phyloP scores from a whole-genome alignment of 2,329 filamentous ascomycete species.

The Ophiostoma sp. region DNA sequence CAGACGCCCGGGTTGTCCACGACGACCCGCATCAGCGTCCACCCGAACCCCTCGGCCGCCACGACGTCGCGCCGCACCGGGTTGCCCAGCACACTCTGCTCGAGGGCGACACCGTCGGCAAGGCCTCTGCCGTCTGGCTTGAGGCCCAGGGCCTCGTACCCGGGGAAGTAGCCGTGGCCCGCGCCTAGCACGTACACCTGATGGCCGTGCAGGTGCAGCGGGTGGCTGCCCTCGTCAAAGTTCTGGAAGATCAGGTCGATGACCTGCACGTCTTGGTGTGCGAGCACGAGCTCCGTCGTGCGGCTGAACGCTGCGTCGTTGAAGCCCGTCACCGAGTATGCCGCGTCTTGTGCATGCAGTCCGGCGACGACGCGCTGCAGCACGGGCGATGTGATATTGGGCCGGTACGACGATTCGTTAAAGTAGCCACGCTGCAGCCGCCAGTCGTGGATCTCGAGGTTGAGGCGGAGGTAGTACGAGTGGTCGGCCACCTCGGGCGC shows the following conservation, averaged over 20 bases:
- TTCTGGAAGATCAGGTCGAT: conserved; percentile 60
- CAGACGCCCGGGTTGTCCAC: conserved; percentile 47
- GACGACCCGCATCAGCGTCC: conserved; percentile 44
- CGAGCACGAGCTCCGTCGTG: conserved; percentile 53
- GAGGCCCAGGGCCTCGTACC: conserved; percentile 38
- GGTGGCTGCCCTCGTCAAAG: conserved; percentile 29
- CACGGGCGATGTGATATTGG: conserved; percentile 43
- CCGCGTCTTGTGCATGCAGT: conserved; percentile 40
- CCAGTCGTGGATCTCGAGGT: conserved; percentile 56
- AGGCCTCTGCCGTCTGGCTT: conserved; percentile 32
- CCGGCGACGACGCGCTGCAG: conserved; percentile 48
- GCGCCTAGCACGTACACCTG: conserved; percentile 46
- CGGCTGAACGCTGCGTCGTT: conserved; percentile 45
- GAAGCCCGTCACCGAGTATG: conserved; percentile 41
- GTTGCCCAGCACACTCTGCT: conserved; percentile 35
- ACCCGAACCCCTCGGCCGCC: conserved; percentile 45
- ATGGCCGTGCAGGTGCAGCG: conserved; percentile 29
- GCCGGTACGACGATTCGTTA: conserved; percentile 51
- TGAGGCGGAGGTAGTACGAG: conserved; percentile 50
- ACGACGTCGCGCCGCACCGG: conserved; percentile 45
- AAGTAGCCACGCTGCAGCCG: conserved; percentile 54
- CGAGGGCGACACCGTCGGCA: conserved; percentile 35
- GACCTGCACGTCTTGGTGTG: conserved; percentile 53
- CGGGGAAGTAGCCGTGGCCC: conserved; percentile 59
- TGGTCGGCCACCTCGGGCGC: conserved; percentile 46